Percentiles rank a stretch among this genome's conserved stretches.
phyloP scores from a whole-genome alignment of 495 filamentous ascomycete species.

The Collariella sp. region DNA sequence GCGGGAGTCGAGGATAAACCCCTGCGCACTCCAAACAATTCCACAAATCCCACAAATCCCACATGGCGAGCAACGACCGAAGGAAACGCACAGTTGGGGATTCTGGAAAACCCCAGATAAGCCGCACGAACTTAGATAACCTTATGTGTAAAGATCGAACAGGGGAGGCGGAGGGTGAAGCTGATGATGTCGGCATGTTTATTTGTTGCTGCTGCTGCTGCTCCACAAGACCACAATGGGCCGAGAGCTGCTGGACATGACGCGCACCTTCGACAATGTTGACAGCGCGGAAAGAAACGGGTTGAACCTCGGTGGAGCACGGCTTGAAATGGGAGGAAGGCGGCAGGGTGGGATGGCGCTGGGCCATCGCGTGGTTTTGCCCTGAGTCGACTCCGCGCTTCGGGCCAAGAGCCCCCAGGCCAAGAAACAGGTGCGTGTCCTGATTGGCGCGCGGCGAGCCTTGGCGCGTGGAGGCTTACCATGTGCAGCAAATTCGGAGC shows the following conservation, averaged over 20 bases:
- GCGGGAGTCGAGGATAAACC: too few species aligned
- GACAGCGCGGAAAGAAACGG: slow-evolving; percentile 12
- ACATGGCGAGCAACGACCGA: neutral
- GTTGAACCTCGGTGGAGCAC: neutral
- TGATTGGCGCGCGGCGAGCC: slow-evolving; percentile 1
- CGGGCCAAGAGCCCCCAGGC: slow-evolving; percentile 1
- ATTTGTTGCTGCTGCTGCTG: neutral
- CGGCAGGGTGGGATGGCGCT: slow-evolving; percentile 5
- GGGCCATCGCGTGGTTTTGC: slow-evolving; percentile 12
- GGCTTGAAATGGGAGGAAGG: neutral
- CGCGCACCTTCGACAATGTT: neutral
- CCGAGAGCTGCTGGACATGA: neutral
- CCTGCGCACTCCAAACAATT: too few species aligned
- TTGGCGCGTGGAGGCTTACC: slow-evolving; percentile 6
- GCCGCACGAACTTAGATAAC: too few species aligned
- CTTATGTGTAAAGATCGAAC: too few species aligned
- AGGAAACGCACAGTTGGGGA: too few species aligned
- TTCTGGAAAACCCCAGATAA: too few species aligned
- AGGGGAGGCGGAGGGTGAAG: neutral
- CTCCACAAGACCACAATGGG: neutral
- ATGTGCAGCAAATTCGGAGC: slow-evolving; percentile 8
- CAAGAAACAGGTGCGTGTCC: too few species aligned
- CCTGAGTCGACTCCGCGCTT: slow-evolving; percentile 9
- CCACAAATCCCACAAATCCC: too few species aligned
- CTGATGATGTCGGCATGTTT: neutral